A percentile compares a stretch with the other conserved stretches of the same genome.
phyloP scores from a whole-genome alignment of 2,329 filamentous ascomycete genomes.

The Penicillium janthinellum region DNA sequence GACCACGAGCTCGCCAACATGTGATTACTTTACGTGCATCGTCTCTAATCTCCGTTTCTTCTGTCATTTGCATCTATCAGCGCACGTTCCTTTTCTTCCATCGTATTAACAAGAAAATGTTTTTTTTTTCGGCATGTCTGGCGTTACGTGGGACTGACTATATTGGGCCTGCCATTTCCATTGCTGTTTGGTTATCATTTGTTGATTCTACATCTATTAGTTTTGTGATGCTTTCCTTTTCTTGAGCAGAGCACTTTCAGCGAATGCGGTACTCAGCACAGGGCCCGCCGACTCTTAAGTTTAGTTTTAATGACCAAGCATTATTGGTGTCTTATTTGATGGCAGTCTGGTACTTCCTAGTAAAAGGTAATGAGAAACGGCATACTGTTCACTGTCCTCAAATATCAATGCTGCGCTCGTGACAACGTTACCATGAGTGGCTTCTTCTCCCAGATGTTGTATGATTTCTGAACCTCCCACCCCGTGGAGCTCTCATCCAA shows the following conservation, averaged over 20 bases:
- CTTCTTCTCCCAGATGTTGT: constrained; percentile 27
- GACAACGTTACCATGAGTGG: constrained; percentile 22
- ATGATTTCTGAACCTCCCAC: constrained; percentile 28
- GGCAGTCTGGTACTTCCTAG: background rate
- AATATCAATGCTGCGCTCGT: constrained; percentile 3
- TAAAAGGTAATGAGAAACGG: background rate
- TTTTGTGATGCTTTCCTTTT: background rate
- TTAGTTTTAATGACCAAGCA: constrained; percentile 3
- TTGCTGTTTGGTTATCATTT: background rate
- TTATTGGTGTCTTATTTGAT: background rate
- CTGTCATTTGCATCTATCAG: constrained; percentile 27
- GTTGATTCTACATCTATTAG: background rate
- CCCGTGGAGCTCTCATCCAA: constrained; percentile 9
- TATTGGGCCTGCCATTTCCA: constrained; percentile 7
- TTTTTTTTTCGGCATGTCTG: constrained; percentile 24
- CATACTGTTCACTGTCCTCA: background rate
- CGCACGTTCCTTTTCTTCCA: constrained; percentile 5
- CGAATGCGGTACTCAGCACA: background rate
- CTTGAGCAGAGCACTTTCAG: constrained; percentile 6
- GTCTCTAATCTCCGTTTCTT: constrained; percentile 5
- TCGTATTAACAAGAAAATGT: background rate
- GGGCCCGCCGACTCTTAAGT: background rate
- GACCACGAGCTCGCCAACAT: constrained; percentile 92
- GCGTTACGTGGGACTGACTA: constrained; percentile 18
- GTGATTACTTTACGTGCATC: constrained; percentile 51